Evolutionary conservation across 148 eudicot genomes (phyloP).

Genomic region (Vaccinium corymbosum): DNA sequence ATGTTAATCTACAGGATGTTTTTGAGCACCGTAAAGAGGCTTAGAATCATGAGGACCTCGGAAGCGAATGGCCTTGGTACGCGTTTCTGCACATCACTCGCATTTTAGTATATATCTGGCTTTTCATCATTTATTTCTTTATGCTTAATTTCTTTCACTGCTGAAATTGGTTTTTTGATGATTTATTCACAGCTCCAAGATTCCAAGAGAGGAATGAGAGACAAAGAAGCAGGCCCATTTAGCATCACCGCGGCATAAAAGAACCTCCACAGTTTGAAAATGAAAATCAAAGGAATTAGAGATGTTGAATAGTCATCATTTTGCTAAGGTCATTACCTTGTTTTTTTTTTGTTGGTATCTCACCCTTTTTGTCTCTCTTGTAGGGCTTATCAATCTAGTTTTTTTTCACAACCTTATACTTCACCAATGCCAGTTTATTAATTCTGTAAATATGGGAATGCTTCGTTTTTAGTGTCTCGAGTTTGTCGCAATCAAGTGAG

Average conservation of each 20-base stretch:
- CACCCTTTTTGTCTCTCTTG: background rate
- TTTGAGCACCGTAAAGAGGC: constrained; percentile 64
- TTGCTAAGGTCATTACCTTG: constrained; percentile 11
- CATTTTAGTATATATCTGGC: background rate
- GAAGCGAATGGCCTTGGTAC: constrained; percentile 86
- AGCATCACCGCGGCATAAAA: constrained; percentile 13
- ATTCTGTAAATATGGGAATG: constrained; percentile 14
- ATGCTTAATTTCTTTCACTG: background rate
- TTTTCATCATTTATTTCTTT: background rate
- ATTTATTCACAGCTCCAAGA: constrained; percentile 49
- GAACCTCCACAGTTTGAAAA: constrained; percentile 11
- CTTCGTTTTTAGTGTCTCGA: constrained; percentile 9
- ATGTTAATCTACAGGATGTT: constrained; percentile 51
- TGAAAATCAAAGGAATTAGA: constrained; percentile 12
- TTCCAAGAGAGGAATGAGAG: constrained; percentile 42
- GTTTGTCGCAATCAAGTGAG: constrained; percentile 10
- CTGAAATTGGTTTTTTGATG: background rate
- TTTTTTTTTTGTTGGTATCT: background rate
- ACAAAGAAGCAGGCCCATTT: constrained; percentile 44
- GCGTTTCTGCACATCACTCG: background rate
- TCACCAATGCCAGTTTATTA: constrained; percentile 10
- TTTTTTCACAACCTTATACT: constrained; percentile 3
- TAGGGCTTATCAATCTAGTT: constrained; percentile 2
- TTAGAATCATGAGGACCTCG: constrained; percentile 71
- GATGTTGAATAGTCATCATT: constrained; percentile 15